phyloP scores from a whole-genome alignment of 768 basidiomycete species.

The Russula emetica region DNA sequence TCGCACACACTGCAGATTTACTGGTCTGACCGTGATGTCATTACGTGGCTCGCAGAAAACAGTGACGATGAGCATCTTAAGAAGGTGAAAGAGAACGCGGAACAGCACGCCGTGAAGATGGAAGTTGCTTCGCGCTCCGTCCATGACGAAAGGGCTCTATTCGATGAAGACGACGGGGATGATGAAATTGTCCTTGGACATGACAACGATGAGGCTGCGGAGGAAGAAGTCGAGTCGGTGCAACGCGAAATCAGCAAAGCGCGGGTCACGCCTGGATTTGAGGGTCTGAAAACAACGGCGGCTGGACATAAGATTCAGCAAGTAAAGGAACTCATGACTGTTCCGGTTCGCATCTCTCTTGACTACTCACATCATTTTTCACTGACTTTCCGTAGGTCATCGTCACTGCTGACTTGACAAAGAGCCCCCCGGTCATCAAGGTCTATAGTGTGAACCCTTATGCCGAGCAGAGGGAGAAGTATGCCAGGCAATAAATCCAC shows the following conservation, averaged over 20 bases:
- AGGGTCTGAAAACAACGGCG: constrained; percentile 67
- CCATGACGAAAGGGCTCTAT: constrained; percentile 82
- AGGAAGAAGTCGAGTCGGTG: constrained; percentile 55
- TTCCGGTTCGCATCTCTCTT: constrained; percentile 60
- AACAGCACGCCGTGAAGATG: constrained; percentile 88
- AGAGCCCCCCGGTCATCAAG: constrained; percentile 95
- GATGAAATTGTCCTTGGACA: constrained; percentile 80
- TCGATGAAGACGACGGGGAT: constrained; percentile 80
- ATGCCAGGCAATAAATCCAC: not conserved
- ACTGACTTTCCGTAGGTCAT: constrained; percentile 58
- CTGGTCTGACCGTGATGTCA: constrained; percentile 93
- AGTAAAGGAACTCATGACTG: constrained; percentile 87
- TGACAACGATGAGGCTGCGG: constrained; percentile 37
- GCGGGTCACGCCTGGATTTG: constrained; percentile 74
- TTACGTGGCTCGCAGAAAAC: constrained; percentile 91
- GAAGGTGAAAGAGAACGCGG: constrained; percentile 90
- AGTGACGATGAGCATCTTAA: constrained; percentile 94
- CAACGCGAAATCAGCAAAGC: constrained; percentile 76
- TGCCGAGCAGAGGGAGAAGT: constrained; percentile 50
- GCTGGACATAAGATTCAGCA: constrained; percentile 95
- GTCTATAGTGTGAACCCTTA: constrained; percentile 96
- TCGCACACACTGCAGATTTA: constrained; percentile 89
- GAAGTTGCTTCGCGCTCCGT: constrained; percentile 81
- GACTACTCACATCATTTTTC: constrained; percentile 11
- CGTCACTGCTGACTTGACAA: constrained; percentile 90